These are phyloP conservation scores for Naumovozyma castellii DNA, from an alignment of 805 yeast species.

Conservation along the genomic window DNA sequence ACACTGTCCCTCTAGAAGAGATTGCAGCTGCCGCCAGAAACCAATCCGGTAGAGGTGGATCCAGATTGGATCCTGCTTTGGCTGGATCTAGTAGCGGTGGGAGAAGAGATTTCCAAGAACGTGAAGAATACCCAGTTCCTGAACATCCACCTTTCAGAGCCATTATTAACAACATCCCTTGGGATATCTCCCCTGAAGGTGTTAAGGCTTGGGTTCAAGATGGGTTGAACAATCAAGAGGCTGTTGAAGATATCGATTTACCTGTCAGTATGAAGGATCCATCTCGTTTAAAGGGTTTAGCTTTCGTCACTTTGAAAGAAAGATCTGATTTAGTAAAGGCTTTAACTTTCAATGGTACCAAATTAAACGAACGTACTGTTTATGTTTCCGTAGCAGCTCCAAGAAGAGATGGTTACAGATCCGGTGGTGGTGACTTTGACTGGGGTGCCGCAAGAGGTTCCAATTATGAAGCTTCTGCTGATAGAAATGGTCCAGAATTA, in stretches of 20 bases:
- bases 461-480: conserved; percentile 17
- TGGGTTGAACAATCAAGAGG: conserved; percentile 40
- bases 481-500: conserved; percentile 27
- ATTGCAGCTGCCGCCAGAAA: conserved; percentile 17
- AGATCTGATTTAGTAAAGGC: conserved; percentile 71
- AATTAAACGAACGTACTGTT: conserved; percentile 61
- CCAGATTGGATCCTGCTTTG: conserved; percentile 33
- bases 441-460: conserved; percentile 37
- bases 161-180: conserved; percentile 77
- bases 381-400: conserved; percentile 78
- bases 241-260: conserved; percentile 55
- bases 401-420: conserved; percentile 34
- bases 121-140: conserved; percentile 77
- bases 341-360: conserved; percentile 57
- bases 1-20: conserved; percentile 24
- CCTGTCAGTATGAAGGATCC: conserved; percentile 57
- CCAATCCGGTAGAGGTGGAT: conserved; percentile 13
- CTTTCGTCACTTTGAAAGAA: conserved; percentile 74
- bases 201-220: conserved; percentile 54
- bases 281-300: conserved; percentile 75
- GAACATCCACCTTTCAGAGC: conserved; percentile 88
- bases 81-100: conserved; percentile 27
- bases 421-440: conserved; percentile 39
- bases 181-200: conserved; percentile 62
- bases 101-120: conserved; percentile 33